Conservation (phyloP, 1,284 basidiomycete genomes). For the Exobasidium cylindrosporum region DNA sequence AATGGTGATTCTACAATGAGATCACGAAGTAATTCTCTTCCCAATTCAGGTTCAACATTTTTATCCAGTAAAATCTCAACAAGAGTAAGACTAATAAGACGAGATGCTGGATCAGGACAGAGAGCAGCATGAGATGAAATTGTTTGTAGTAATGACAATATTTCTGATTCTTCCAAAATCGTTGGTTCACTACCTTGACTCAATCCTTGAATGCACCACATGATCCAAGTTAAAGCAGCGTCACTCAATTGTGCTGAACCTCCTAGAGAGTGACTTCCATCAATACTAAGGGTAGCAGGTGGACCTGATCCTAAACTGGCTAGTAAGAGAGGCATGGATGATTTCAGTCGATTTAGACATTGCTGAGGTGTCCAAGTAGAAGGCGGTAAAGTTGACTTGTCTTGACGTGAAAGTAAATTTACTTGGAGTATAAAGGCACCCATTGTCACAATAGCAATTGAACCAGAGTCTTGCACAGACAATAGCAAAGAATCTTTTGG, state of each 20-base stretch:
- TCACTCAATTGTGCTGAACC: constrained; percentile 11
- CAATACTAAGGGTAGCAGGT: constrained; percentile 3
- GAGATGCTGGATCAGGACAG: constrained; percentile 25
- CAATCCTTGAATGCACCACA: constrained; percentile 25
- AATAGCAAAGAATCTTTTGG: background rate
- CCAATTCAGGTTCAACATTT: constrained; percentile 13
- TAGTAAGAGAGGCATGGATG: constrained; percentile 14
- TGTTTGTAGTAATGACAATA: constrained; percentile 18
- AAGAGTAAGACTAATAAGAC: constrained; percentile 29
- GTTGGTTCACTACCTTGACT: constrained; percentile 19
- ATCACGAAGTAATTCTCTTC: constrained; percentile 22
- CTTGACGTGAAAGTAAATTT: constrained; percentile 3
- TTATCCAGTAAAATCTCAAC: constrained; percentile 22
- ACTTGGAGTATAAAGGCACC: constrained; percentile 21
- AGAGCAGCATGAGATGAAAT: constrained; percentile 38
- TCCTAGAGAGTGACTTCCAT: background rate
- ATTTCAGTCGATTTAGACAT: background rate
- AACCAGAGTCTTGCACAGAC: background rate
- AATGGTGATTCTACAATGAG: constrained; percentile 33
- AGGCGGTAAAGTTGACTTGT: background rate
- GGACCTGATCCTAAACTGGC: constrained; percentile 16
- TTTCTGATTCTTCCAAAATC: constrained; percentile 11
- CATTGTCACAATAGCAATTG: constrained; percentile 1
- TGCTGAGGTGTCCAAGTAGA: constrained; percentile 3
- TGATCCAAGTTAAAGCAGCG: constrained; percentile 15